Evolutionary conservation across 371 early-diverging fungal species (phyloP).

Genomic region (Amoeboaphelidium occidentale): DNA sequence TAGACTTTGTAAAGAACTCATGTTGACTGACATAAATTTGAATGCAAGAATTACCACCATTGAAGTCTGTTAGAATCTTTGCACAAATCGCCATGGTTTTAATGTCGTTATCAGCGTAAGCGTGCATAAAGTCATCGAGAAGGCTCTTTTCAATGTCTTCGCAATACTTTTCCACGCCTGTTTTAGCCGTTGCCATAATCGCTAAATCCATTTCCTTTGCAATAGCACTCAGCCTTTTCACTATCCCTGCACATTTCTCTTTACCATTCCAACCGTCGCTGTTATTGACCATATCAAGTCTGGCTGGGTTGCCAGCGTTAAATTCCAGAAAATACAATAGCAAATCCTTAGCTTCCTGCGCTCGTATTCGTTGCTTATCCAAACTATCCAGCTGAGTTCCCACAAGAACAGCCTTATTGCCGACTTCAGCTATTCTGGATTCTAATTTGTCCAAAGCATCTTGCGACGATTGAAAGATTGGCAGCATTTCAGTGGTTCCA

Average conservation of each 20-base stretch:
- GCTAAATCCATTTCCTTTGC: constrained; percentile 62
- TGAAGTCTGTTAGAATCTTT: constrained; percentile 63
- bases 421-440: constrained; percentile 61
- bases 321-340: constrained; percentile 75
- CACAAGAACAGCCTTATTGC: constrained; percentile 62
- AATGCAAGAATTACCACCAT: constrained; percentile 79
- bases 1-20: constrained; percentile 66
- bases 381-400: constrained; percentile 82
- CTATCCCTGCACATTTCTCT: constrained; percentile 66
- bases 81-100: constrained; percentile 51
- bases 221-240: constrained; percentile 54
- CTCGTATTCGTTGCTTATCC: constrained; percentile 63
- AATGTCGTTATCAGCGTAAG: constrained; percentile 37
- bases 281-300: constrained; percentile 40
- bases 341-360: constrained; percentile 64
- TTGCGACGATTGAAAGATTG: constrained; percentile 36
- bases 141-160: constrained; percentile 73
- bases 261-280: constrained; percentile 51
- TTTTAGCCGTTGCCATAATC: constrained; percentile 21
- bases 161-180: constrained; percentile 65
- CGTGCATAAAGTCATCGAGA: constrained; percentile 58
- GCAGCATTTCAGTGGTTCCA: constrained; percentile 32
- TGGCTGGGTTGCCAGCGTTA: constrained; percentile 35
- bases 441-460: constrained; percentile 54
- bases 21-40: constrained; percentile 88